Base-by-base conservation (phyloP, 768 basidiomycete genomes). In the Suillus brevipes region DNA sequence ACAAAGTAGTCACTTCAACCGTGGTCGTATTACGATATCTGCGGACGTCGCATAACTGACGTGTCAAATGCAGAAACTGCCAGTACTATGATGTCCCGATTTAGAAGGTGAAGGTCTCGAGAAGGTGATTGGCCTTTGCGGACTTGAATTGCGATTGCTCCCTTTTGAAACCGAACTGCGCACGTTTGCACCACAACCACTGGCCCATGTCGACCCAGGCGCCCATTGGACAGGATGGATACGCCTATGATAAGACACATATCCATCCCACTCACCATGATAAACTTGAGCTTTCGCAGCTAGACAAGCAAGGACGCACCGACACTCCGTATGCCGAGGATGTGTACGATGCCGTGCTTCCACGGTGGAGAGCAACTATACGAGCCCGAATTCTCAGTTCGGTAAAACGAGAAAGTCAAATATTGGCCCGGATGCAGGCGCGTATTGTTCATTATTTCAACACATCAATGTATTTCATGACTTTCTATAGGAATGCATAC, bases 341-440 rank as follows among this genome's bases (percentile, higher is more conserved):
- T 67, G 82, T 89, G 12, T 94, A 94, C 71, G 84, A 88, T 47
- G 75, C 82, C 1, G 86, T 82, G 0, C 73, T 94, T 65, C 83
- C 86, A 7, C 76, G 80, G 73, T 93, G 91, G 92, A 78, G 90
- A 67, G 85, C 87, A 31, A 81, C 77, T 0, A 76, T 91, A 47
- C 84, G 92, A 23, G 74, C 83, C 45, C 72, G 69, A 62, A 76
- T 94, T 18, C 79, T 92, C 47, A 75, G 73, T 64, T 77, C 74
- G 45, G 84, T 94, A 25, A 76, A 81, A 42, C 75, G 79, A 71
- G 92, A 94, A 77, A 89, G 87, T 5, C 68, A 77, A 67, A 68
- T 87, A 40, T 79, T 94, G 50, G 91, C 85, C 3, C 80, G 74
- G 45, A 84, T 91, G 81, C 92, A 94, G 85, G 92, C 87, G 45